Conservation (phyloP, 345 rosid genomes). For the Brassica napus region DNA sequence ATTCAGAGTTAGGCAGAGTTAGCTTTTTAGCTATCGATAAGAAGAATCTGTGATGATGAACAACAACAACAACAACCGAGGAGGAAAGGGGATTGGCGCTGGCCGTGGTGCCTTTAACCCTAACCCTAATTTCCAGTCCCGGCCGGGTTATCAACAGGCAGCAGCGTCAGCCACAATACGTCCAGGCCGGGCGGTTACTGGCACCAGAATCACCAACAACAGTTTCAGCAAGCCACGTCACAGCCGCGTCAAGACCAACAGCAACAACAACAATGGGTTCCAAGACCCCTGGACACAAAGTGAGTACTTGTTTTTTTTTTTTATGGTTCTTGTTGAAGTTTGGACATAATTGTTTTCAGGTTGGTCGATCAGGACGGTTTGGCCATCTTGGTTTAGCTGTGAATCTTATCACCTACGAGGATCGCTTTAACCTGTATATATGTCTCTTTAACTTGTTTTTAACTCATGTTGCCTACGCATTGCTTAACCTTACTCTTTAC, state of each 20-base stretch:
- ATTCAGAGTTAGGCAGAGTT: constrained; percentile 37
- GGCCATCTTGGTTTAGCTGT: constrained; percentile 95
- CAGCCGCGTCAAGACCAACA: constrained; percentile 43
- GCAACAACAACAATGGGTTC: constrained; percentile 72
- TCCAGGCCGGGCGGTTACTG: constrained; percentile 52
- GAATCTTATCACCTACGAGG: constrained; percentile 87
- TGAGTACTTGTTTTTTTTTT: constrained; percentile 11
- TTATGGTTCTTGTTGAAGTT: neutral
- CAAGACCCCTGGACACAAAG: constrained; percentile 70
- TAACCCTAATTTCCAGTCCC: constrained; percentile 55
- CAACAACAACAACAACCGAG: too few relatives aligned
- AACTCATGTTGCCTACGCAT: neutral
- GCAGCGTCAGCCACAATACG: constrained; percentile 54
- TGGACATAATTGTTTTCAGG: constrained; percentile 38
- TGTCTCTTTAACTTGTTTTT: constrained; percentile 1
- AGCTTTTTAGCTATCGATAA: constrained; percentile 18
- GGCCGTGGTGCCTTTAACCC: constrained; percentile 54
- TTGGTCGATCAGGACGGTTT: constrained; percentile 92
- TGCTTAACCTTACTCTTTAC: neutral
- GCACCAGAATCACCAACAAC: constrained; percentile 41
- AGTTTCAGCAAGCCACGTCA: constrained; percentile 46
- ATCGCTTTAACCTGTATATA: constrained; percentile 81
- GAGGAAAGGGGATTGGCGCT: constrained; percentile 55
- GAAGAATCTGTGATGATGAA: neutral
- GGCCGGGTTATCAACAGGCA: constrained; percentile 35